Conservation (phyloP, 192 early-diverging fungal species). For the Lunasporangiospora selenospora region DNA sequence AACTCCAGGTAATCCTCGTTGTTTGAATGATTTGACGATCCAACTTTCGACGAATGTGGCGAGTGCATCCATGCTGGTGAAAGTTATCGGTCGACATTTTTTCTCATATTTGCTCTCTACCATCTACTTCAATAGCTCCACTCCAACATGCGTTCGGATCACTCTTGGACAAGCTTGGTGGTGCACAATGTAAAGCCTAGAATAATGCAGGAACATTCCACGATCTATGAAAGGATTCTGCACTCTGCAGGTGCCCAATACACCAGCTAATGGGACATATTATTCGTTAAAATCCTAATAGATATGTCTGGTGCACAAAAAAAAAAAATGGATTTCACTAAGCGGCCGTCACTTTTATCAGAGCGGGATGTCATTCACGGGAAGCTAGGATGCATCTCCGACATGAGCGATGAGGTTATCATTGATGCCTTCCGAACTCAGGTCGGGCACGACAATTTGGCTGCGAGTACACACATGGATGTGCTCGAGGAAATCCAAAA, state of each 20-base stretch:
- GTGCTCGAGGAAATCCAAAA: slow-evolving; percentile 46
- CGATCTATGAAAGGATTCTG: no score
- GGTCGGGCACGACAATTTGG: slow-evolving; percentile 50
- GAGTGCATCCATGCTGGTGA: no score
- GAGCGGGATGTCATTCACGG: background rate
- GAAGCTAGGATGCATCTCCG: slow-evolving; percentile 31
- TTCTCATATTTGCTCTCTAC: no score
- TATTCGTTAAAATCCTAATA: background rate
- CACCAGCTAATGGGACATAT: no score
- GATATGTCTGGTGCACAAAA: slow-evolving; percentile 10
- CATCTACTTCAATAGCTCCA: slow-evolving; percentile 1
- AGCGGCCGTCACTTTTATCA: slow-evolving; percentile 3
- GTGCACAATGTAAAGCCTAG: slow-evolving; percentile 11
- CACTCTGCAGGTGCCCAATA: no score
- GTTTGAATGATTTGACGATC: no score
- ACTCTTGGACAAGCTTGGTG: slow-evolving; percentile 3
- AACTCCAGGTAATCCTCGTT: slow-evolving; percentile 1
- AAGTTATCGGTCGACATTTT: no score
- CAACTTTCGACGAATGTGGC: no score
- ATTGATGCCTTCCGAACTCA: slow-evolving; percentile 59
- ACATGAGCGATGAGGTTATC: slow-evolving; percentile 54
- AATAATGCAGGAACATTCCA: no score
- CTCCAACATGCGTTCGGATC: slow-evolving; percentile 2
- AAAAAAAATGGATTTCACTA: background rate
- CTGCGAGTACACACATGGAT: slow-evolving; percentile 52